These are phyloP conservation scores for Scheffersomyces segobiensis DNA, from an alignment of 1,139 yeast genomes.

Conservation along the genomic window DNA sequence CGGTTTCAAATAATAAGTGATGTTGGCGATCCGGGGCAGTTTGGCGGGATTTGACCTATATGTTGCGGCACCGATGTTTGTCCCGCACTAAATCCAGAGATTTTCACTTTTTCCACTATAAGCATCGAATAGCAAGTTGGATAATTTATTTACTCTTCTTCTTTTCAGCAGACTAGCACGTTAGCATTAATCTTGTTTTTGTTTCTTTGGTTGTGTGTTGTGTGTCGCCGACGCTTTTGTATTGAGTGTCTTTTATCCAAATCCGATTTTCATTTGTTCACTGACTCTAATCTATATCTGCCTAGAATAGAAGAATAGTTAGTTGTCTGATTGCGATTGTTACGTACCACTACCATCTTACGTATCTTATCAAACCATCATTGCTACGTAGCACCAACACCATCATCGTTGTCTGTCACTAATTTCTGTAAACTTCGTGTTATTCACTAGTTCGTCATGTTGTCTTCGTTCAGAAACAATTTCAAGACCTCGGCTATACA, in stretches of 20 bases:
- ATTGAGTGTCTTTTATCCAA: neutral
- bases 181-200: neutral
- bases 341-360: neutral
- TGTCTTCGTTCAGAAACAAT: neutral
- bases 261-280: neutral
- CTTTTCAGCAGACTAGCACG: neutral
- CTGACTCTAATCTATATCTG: neutral
- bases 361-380: neutral
- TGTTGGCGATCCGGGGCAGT: neutral
- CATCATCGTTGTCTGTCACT: neutral
- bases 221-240: neutral
- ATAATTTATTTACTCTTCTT: neutral
- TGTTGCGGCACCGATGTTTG: neutral
- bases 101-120: neutral
- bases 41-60: neutral
- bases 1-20: neutral
- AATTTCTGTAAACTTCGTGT: neutral
- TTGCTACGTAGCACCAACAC: neutral
- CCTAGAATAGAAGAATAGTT: neutral
- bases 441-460: neutral
- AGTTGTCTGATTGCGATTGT: neutral
- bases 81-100: neutral
- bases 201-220: neutral
- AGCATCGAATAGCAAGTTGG: neutral
- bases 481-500: neutral